Conservation (phyloP, 495 filamentous ascomycete species). For the Penicillium simplicissimum region DNA sequence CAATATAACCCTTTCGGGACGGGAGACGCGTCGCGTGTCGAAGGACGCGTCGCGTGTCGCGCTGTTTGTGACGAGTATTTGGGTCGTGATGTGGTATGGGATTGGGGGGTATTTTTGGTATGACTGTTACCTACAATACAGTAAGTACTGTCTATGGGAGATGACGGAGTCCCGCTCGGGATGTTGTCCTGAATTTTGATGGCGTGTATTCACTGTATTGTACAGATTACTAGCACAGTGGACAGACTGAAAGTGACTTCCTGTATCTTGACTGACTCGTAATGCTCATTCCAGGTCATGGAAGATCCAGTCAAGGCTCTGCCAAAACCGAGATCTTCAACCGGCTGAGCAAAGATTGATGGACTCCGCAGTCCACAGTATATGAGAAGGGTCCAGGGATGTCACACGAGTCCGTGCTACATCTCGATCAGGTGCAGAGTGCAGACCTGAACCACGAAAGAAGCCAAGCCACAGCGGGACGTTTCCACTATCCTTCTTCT, state of each 20-base stretch:
- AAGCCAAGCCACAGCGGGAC: not conserved
- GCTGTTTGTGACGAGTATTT: not conserved
- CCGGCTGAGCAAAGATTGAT: too few relatives aligned
- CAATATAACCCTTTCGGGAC: slow-evolving; percentile 22
- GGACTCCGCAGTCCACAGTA: too few relatives aligned
- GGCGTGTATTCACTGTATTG: too few relatives aligned
- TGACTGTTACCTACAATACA: not conserved
- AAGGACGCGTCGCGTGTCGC: slow-evolving; percentile 15
- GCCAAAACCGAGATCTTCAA: too few relatives aligned
- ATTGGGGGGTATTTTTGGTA: not conserved
- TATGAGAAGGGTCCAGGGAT: not conserved
- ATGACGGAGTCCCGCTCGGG: not conserved
- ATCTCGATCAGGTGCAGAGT: not conserved
- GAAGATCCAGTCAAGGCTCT: too few relatives aligned
- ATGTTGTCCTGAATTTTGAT: too few relatives aligned
- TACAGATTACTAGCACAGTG: too few relatives aligned
- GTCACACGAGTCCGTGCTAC: not conserved
- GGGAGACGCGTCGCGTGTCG: slow-evolving; percentile 13
- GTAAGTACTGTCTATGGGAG: too few relatives aligned
- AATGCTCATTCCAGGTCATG: too few relatives aligned
- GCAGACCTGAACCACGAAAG: not conserved
- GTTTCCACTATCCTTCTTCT: not conserved
- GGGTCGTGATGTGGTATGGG: not conserved
- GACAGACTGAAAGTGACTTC: too few relatives aligned
- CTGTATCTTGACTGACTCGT: too few relatives aligned